Conservation (phyloP, 129 eudicot species). For the Deinandra increscens region DNA sequence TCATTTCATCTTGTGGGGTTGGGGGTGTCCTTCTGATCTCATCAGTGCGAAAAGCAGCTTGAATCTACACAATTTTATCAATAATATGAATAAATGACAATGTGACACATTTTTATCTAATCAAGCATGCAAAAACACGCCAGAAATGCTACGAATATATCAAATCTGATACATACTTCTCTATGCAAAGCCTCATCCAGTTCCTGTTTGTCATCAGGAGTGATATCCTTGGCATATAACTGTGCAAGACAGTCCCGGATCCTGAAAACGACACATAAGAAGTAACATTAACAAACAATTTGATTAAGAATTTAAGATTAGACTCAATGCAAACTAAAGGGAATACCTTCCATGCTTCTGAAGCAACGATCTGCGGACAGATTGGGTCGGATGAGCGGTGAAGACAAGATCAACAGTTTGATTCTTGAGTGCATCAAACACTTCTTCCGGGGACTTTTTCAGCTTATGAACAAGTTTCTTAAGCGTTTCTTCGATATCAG, state of each 20-base stretch:
- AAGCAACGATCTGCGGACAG: constrained; percentile 94
- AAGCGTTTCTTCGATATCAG: constrained; percentile 92
- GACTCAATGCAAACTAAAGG: neutral
- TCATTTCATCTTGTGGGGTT: constrained; percentile 97
- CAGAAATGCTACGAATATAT: too few species aligned
- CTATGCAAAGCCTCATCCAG: constrained; percentile 90
- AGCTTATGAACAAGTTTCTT: constrained; percentile 80
- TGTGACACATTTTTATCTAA: neutral
- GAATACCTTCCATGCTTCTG: constrained; percentile 96
- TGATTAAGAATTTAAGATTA: constrained; percentile 11
- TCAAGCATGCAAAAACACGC: neutral
- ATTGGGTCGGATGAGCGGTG: constrained; percentile 97
- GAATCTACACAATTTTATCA: constrained; percentile 51
- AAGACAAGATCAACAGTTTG: constrained; percentile 95
- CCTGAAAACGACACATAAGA: constrained; percentile 38
- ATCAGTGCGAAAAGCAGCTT: constrained; percentile 99
- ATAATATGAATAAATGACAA: neutral
- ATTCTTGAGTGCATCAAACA: constrained; percentile 91
- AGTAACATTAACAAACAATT: neutral
- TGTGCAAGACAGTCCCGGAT: constrained; percentile 86
- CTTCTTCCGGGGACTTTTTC: constrained; percentile 92
- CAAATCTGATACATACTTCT: constrained; percentile 53
- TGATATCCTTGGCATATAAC: constrained; percentile 77
- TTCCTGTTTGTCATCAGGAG: constrained; percentile 92
- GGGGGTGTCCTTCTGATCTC: constrained; percentile 93